phyloP scores from a whole-genome alignment of 176 grass and related monocot species.

The Phyllostachys edulis region DNA sequence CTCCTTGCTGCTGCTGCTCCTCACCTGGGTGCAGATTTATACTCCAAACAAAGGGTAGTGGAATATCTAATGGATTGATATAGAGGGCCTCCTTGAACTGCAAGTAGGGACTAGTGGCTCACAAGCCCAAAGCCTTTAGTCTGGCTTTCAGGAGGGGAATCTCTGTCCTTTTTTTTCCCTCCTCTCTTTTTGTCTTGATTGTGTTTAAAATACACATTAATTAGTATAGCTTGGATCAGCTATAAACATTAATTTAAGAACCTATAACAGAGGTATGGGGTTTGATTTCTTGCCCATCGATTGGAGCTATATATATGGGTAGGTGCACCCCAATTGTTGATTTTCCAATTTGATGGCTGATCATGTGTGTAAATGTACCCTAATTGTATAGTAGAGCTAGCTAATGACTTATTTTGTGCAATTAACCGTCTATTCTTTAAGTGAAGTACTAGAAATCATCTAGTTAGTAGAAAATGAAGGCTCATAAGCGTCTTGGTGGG shows the following conservation, averaged over 20 bases:
- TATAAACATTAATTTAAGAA: neutral
- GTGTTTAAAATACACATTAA: neutral
- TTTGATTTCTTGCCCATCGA: neutral
- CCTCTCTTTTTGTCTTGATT: neutral
- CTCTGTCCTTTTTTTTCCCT: conserved; percentile 30
- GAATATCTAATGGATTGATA: conserved; percentile 35
- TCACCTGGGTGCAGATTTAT: conserved; percentile 26
- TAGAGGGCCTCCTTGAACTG: conserved; percentile 30
- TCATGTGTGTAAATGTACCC: too few relatives aligned
- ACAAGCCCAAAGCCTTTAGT: conserved; percentile 34
- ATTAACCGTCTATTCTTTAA: too few relatives aligned
- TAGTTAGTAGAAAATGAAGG: too few relatives aligned
- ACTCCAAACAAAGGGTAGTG: conserved; percentile 29
- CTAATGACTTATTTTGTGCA: too few relatives aligned
- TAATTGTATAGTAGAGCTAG: too few relatives aligned
- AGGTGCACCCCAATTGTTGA: too few relatives aligned
- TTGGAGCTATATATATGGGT: too few relatives aligned
- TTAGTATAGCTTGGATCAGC: neutral
- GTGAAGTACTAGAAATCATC: too few relatives aligned
- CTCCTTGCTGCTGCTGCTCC: neutral
- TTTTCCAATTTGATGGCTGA: too few relatives aligned
- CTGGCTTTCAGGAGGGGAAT: conserved; percentile 39
- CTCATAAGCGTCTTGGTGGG: too few relatives aligned
- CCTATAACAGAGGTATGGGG: neutral
- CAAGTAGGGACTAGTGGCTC: conserved; percentile 40